phyloP scores from a whole-genome alignment of 108 stramenopile genomes.

The Heterococcus sp. region DNA sequence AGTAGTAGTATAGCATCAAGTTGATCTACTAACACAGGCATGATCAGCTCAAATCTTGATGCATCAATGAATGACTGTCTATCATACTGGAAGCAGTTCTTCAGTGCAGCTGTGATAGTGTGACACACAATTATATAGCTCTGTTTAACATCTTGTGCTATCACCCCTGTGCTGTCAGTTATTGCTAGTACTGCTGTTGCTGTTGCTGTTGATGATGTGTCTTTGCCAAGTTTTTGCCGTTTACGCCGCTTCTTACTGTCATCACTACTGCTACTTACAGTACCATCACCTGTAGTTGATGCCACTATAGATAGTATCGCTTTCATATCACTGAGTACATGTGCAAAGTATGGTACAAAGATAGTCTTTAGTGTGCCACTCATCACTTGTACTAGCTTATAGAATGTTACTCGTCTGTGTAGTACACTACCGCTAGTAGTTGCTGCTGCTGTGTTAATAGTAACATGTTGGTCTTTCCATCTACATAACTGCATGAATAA shows the following conservation, averaged over 20 bases:
- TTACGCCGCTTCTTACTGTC: slow-evolving; percentile 6
- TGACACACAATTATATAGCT: background rate
- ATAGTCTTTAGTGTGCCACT: slow-evolving; percentile 36
- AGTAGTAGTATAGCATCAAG: slow-evolving; percentile 1
- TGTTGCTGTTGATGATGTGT: too few species aligned
- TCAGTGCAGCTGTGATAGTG: slow-evolving; percentile 35
- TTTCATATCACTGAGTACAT: slow-evolving; percentile 22
- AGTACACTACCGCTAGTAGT: background rate
- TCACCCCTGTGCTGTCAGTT: too few species aligned
- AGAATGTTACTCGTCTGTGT: slow-evolving; percentile 35
- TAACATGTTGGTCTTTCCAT: slow-evolving; percentile 47
- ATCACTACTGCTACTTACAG: background rate
- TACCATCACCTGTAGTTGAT: background rate
- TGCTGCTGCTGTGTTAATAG: background rate
- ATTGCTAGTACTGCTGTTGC: too few species aligned
- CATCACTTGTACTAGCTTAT: slow-evolving; percentile 13
- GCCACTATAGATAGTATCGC: background rate
- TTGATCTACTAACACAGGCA: slow-evolving; percentile 31
- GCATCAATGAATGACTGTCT: slow-evolving; percentile 38
- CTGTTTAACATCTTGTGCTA: background rate
- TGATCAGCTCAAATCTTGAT: slow-evolving; percentile 29
- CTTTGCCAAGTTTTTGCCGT: too few species aligned
- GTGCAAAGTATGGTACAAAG: slow-evolving; percentile 43
- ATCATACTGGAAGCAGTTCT: slow-evolving; percentile 48
- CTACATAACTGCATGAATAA: slow-evolving; percentile 41